These are phyloP conservation scores for Lepidium sativum DNA, from an alignment of 345 rosid species.

Conservation along the genomic window DNA sequence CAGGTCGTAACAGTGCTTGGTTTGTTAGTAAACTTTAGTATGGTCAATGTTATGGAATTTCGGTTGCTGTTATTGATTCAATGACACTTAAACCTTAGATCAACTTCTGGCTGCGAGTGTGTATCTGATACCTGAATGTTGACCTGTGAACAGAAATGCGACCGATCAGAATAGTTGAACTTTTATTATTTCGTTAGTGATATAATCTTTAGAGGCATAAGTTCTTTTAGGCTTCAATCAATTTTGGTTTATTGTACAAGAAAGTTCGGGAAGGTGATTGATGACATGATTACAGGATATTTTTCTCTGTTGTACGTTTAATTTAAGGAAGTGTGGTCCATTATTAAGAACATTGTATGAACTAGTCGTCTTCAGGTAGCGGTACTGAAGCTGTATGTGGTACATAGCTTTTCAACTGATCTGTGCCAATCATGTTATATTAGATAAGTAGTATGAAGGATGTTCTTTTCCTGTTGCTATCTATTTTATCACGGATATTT, in stretches of 20 bases:
- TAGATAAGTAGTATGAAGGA: neutral
- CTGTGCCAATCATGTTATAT: conserved; percentile 4
- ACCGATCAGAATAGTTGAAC: neutral
- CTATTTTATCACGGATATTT: neutral
- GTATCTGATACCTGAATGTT: neutral
- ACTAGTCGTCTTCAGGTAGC: neutral
- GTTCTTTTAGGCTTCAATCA: neutral
- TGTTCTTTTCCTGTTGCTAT: neutral
- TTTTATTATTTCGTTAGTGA: neutral
- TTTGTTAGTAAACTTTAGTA: neutral
- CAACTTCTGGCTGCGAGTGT: neutral
- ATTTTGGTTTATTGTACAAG: neutral
- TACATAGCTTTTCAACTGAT: neutral
- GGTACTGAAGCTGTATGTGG: neutral
- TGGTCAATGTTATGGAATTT: neutral
- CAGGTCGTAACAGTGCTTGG: neutral
- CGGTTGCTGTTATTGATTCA: neutral
- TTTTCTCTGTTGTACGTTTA: neutral
- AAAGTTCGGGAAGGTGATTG: neutral
- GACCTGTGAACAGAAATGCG: neutral
- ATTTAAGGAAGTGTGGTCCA: neutral
- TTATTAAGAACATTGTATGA: neutral
- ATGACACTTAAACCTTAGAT: neutral
- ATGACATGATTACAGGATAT: neutral
- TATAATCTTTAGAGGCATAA: neutral